phyloP scores from a whole-genome alignment of 1,139 yeast genomes.

The Arxiozyma heterogenica region DNA sequence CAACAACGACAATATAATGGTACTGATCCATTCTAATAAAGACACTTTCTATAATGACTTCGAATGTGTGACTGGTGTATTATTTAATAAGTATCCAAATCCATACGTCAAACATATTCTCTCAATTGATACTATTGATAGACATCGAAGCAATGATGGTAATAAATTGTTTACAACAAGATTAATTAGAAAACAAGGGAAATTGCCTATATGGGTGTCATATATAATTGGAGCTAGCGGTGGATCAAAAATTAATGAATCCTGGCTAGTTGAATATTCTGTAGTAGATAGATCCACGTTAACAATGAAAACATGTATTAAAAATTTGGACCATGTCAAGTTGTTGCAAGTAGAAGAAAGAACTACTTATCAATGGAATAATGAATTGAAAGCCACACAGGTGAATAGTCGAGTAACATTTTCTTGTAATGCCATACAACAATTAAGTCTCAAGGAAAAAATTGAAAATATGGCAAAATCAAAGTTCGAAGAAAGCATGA shows the following conservation, averaged over 20 bases:
- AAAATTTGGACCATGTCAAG: conserved; percentile 78
- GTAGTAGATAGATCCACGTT: conserved; percentile 56
- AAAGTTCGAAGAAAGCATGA: conserved; percentile 58
- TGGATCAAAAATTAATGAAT: conserved; percentile 36
- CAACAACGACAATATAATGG: conserved; percentile 40
- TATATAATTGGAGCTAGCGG: conserved; percentile 53
- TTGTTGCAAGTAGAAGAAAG: conserved; percentile 75
- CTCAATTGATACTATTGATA: conserved; percentile 58
- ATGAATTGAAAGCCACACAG: conserved; percentile 14
- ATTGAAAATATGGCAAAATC: conserved; percentile 79
- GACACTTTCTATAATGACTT: conserved; percentile 58
- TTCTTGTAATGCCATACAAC: conserved; percentile 48
- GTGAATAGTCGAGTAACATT: conserved; percentile 50
- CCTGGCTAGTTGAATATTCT: conserved; percentile 80
- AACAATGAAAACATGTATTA: conserved; percentile 60
- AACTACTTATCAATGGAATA: conserved; percentile 41
- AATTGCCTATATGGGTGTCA: conserved; percentile 69
- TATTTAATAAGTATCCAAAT: conserved; percentile 79
- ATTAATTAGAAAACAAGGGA: conserved; percentile 68
- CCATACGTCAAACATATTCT: conserved; percentile 87
- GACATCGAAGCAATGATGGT: conserved; percentile 45
- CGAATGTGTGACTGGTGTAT: conserved; percentile 66
- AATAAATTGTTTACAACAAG: conserved; percentile 57
- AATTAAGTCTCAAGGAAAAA: conserved; percentile 46
- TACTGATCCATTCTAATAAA: conserved; percentile 49